Percentiles rank a stretch among this genome's conserved stretches.
Conservation (phyloP, 2,329 filamentous ascomycete species). For the Hypoxylon sp. region DNA sequence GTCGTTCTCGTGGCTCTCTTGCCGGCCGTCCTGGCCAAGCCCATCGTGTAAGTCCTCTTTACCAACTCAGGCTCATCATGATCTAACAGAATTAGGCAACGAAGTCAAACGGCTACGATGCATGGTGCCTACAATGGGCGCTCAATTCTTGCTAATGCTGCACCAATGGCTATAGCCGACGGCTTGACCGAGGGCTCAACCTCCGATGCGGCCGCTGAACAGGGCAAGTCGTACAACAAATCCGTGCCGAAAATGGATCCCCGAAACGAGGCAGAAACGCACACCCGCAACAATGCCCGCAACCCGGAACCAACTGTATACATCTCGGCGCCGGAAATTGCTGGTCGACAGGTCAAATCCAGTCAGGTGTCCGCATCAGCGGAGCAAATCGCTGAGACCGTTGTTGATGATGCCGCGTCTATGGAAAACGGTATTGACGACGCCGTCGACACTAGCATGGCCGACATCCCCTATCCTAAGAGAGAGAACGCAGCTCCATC, state of each 20-base stretch:
- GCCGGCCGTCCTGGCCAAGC: slow-evolving; percentile 51
- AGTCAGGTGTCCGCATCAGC: neutral
- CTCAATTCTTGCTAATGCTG: neutral
- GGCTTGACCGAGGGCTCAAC: neutral
- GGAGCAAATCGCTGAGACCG: neutral
- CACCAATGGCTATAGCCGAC: slow-evolving; percentile 7
- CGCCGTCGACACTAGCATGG: neutral
- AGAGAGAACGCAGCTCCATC: neutral
- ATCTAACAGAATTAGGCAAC: slow-evolving; percentile 29
- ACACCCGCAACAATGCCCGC: neutral
- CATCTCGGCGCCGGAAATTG: slow-evolving; percentile 4
- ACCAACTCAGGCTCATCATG: neutral
- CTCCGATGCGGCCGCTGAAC: neutral
- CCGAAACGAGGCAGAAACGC: neutral
- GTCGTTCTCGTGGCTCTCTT: slow-evolving; percentile 50
- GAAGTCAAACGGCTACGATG: slow-evolving; percentile 2
- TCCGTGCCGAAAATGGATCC: slow-evolving; percentile 1
- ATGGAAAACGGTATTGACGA: neutral
- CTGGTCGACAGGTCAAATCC: slow-evolving; percentile 16
- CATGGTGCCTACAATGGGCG: neutral
- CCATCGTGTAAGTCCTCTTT: slow-evolving; percentile 47
- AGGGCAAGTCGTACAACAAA: neutral
- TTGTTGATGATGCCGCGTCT: neutral
- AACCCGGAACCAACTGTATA: slow-evolving; percentile 18
- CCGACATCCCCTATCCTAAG: neutral